Base-by-base conservation (phyloP, 345 rosid species). In the Eucalyptus decipiens region DNA sequence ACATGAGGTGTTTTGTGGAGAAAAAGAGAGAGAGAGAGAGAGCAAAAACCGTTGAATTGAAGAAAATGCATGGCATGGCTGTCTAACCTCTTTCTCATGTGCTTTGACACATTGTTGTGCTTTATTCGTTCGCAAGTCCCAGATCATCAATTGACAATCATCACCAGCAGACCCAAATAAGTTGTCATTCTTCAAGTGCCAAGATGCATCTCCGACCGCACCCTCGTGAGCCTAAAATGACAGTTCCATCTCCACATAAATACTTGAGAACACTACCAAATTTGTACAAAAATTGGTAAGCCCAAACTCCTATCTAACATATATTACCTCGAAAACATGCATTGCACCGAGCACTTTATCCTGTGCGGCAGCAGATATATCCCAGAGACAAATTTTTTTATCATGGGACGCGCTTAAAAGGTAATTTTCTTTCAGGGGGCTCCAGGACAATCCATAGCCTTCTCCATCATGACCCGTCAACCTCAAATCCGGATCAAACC, bases 381-480 rank as follows among this genome's bases (percentile, higher is more conserved):
- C 97, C 98, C 99, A 98, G 90, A 98, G 93, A 56, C 99, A 98
- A 54, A 98, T 96, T 91, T 92, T 95, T 80, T 91, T 89, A 91
- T 97, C 99, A 87, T 96, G 97, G 34, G 99, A 97, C 88, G 97
- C 99, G 90, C 99, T 98, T 87, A 98, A 49, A 89, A 98, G 97
- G 91, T 94, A 97, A 86, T 97, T 99, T 89, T 93, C 94, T 91
- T 95, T 98, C 83, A 96, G 92, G 28, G 96, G 94, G 91, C 97
- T 97, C 99, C 99, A 98, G 45, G 98, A 94, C 92, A 98, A 92
- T 3, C 98, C 99, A 91, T 97, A 98, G 19, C 99, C 99, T 94
- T 96, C 99, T 83, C 95, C 94, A 34, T 93, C 96, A 91, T 97
- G 99, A 91, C 99, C 99, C 93, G 91, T 92, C 93, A 98, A 90